These are phyloP conservation scores for Hortiboletus campestris DNA, from an alignment of 768 basidiomycete genomes.

Conservation along the genomic window DNA sequence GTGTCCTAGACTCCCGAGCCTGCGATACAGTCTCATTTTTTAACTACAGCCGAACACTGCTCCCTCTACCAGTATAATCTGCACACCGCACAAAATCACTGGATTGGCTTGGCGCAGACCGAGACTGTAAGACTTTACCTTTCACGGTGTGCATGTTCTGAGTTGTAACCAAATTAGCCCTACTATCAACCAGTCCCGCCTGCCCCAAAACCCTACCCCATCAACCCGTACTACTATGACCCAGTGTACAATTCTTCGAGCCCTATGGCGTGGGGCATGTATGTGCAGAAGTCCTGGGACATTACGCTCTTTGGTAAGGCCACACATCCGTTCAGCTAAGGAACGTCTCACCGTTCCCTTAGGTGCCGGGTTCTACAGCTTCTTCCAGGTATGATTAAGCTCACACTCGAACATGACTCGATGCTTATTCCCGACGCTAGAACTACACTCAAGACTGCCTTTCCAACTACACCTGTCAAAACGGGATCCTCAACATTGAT, in stretches of 20 bases:
- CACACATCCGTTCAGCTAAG: background rate
- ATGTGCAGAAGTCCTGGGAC: slow-evolving; percentile 39
- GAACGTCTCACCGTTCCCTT: background rate
- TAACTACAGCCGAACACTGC: slow-evolving; percentile 41
- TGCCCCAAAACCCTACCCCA: slow-evolving; percentile 41
- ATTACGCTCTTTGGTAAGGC: slow-evolving; percentile 45
- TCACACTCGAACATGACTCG: background rate
- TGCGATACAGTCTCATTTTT: background rate
- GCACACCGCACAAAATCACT: slow-evolving; percentile 45
- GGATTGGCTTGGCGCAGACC: slow-evolving; percentile 51
- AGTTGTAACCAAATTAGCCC: slow-evolving; percentile 31
- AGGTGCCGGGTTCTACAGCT: slow-evolving; percentile 53
- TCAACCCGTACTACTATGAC: slow-evolving; percentile 36
- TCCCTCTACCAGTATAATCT: slow-evolving; percentile 50
- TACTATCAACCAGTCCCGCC: slow-evolving; percentile 50
- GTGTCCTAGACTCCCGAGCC: background rate
- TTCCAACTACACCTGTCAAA: slow-evolving; percentile 39
- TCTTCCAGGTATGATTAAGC: slow-evolving; percentile 41
- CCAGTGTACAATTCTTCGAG: slow-evolving; percentile 35
- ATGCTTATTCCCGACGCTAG: slow-evolving; percentile 21
- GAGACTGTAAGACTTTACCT: slow-evolving; percentile 39
- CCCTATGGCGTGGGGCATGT: slow-evolving; percentile 42
- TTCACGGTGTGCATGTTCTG: background rate
- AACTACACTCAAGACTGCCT: slow-evolving; percentile 42
- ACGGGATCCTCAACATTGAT: slow-evolving; percentile 43